Evolutionary conservation across 495 filamentous ascomycete species (phyloP).

Genomic region (Penicillium daleae): DNA sequence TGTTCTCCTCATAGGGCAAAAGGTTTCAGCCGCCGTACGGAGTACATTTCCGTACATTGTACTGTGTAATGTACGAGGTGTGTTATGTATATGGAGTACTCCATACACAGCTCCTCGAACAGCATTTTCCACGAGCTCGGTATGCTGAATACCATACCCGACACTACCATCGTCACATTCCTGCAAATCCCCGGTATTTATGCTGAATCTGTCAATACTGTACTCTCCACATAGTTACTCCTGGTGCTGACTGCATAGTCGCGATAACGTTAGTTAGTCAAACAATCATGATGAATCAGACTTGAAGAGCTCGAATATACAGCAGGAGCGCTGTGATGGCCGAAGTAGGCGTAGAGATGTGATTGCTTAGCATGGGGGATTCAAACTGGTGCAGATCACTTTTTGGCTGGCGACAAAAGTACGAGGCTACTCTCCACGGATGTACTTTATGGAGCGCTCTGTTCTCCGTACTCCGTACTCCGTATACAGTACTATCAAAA

Average conservation of each 20-base stretch:
- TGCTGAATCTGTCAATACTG: neutral
- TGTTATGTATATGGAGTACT: neutral
- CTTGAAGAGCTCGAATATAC: too few species aligned
- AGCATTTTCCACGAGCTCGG: constrained; percentile 13
- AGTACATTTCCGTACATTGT: neutral
- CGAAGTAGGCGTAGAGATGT: neutral
- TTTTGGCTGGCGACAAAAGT: neutral
- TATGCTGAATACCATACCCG: constrained; percentile 35
- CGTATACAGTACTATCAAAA: neutral
- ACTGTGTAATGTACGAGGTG: neutral
- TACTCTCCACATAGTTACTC: neutral
- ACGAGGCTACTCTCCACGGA: neutral
- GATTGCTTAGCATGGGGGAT: neutral
- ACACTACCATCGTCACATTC: constrained; percentile 23
- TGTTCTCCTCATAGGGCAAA: constrained; percentile 12
- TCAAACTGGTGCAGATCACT: neutral
- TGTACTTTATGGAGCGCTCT: neutral
- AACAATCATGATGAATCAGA: too few species aligned
- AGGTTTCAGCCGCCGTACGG: neutral
- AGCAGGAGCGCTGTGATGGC: neutral
- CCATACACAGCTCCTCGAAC: neutral
- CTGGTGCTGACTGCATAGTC: neutral
- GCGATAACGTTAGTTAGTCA: too few species aligned
- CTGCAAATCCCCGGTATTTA: constrained; percentile 13
- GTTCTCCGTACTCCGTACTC: neutral